Evolutionary conservation across 202 grass and related monocot genomes (phyloP), one percentile per base, ranked within the genome.

Genomic region (Musa balbisiana): DNA sequence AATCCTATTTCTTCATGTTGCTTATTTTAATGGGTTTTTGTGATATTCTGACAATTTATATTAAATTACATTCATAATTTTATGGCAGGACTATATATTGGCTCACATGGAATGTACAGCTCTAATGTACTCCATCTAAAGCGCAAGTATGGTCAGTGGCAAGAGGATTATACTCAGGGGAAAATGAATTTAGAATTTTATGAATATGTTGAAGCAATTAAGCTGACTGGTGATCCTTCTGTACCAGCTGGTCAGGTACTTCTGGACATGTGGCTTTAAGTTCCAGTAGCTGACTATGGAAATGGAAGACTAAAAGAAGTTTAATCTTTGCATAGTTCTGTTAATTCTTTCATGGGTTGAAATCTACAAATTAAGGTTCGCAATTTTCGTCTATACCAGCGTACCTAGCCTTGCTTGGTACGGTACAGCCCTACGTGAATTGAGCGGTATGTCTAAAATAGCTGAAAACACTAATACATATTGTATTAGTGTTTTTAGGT

Each of bases 161-260:
- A 69, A 66, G 90, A 89, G 58, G 94, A 94, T 66, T 53, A 81
- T 81, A 75, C 71, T 67, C 76, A 83, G 20, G 75, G 83, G 66
- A 63, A 86, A 49, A 72, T 12, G 43, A 78, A 92, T 67, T 84
- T 98, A 80, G 82, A 88, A 69, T 94, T 94, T 74, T 94, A 98
- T 88, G 94, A 98, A 77, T 94, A 94, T 51, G 91, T 98, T 71
- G 88, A 98, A 84, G 94, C 87, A 51, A 81, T 75, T 72, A 98
- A 92, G 74, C 82, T 98, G 80, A 92, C 87, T 80, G 91, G 91
- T 26, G 88, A 89, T 60, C 88, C 87, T 60, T 85, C 89, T 70
- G 83, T 87, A 72, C 85, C 85, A 53, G 78, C 78, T 73, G 78
- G 78, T 64, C 78, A 80, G 78, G 78, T 80, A 73, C 53, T 76